Conservation (phyloP, 306 rosid genomes). For the Vicia faba region DNA sequence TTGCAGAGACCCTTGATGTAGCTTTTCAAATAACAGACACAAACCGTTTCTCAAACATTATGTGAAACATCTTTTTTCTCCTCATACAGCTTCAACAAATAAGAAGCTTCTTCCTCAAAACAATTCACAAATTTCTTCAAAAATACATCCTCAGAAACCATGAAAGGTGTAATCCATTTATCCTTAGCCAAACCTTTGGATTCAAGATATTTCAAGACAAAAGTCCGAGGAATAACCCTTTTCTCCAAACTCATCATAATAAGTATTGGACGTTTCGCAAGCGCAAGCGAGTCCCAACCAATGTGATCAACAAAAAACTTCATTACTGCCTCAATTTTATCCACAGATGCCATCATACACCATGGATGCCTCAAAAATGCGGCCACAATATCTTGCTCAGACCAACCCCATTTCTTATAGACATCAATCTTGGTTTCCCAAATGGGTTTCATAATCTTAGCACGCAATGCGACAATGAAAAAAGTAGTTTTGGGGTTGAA, state of each 20-base stretch:
- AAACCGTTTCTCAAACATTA: not conserved
- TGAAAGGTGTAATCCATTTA: not conserved
- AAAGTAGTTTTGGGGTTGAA: conserved; percentile 24
- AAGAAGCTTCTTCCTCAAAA: conserved; percentile 35
- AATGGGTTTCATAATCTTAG: not conserved
- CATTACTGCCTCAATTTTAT: conserved; percentile 41
- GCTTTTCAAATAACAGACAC: not conserved
- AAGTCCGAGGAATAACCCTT: conserved; percentile 45
- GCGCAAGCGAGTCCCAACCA: conserved; percentile 43
- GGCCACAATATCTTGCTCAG: conserved; percentile 31
- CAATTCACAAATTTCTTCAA: conserved; percentile 31
- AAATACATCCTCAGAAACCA: conserved; percentile 7
- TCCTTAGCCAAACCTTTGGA: conserved; percentile 40
- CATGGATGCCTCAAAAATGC: conserved; percentile 44
- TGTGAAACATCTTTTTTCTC: conserved; percentile 1
- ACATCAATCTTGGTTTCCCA: conserved; percentile 43
- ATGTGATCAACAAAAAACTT: conserved; percentile 38
- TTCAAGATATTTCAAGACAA: conserved; percentile 38
- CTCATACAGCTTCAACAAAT: conserved; percentile 39
- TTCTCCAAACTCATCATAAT: conserved; percentile 44
- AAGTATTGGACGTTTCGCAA: conserved; percentile 24
- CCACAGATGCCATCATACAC: conserved; percentile 45
- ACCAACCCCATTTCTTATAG: conserved; percentile 55
- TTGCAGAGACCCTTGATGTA: not conserved
- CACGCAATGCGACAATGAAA: conserved; percentile 37